phyloP scores from a whole-genome alignment of 331 rosid species.

The Acacia pycnantha region DNA sequence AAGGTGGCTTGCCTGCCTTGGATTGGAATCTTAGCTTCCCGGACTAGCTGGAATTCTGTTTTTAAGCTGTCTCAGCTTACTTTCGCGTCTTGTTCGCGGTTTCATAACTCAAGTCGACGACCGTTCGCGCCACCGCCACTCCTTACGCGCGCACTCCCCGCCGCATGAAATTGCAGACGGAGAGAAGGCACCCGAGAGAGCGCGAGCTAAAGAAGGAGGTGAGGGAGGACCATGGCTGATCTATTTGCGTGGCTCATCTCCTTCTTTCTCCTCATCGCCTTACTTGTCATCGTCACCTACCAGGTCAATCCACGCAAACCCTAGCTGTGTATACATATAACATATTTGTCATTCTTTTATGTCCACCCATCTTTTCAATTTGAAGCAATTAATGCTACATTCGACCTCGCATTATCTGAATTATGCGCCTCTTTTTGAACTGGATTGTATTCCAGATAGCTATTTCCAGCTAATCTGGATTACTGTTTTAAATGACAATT shows the following conservation, averaged over 20 bases:
- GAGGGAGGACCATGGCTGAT: slow-evolving; percentile 63
- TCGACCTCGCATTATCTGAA: neutral
- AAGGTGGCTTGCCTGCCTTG: neutral
- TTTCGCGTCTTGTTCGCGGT: slow-evolving; percentile 13
- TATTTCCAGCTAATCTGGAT: neutral
- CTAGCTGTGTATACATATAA: neutral
- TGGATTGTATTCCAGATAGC: neutral
- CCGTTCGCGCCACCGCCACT: neutral
- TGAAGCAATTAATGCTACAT: neutral
- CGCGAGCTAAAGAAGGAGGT: neutral
- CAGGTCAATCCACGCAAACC: slow-evolving; percentile 57
- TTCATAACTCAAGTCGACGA: neutral
- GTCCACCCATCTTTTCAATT: neutral
- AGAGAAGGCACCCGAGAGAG: neutral
- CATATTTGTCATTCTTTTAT: neutral
- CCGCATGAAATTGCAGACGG: neutral
- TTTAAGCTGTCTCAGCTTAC: neutral
- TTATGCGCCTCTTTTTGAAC: neutral
- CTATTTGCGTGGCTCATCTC: slow-evolving; percentile 81
- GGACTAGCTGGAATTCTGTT: neutral
- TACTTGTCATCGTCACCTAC: slow-evolving; percentile 70
- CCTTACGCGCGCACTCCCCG: neutral
- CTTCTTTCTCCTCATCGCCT: slow-evolving; percentile 77
- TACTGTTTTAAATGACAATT: neutral
- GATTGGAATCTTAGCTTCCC: neutral